phyloP scores from a whole-genome alignment of 1,284 basidiomycete species.

The Hypsizygus ulmarius region DNA sequence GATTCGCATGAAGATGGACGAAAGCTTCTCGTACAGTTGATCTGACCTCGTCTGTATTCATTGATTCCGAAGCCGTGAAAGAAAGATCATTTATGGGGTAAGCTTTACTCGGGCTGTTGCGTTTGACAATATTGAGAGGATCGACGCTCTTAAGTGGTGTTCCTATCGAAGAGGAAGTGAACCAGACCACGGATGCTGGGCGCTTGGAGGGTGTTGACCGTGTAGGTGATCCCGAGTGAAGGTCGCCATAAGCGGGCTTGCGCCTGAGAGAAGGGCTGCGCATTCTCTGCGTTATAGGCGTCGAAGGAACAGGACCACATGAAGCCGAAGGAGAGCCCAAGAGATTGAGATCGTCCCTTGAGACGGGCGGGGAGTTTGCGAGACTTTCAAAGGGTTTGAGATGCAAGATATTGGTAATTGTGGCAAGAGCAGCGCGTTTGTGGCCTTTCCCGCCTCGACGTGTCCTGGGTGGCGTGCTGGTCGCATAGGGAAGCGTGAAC shows the following conservation, averaged over 20 bases:
- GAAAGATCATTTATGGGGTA: neutral
- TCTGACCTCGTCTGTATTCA: constrained; percentile 13
- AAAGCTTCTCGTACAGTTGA: constrained; percentile 18
- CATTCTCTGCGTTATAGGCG: constrained; percentile 5
- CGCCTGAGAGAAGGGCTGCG: constrained; percentile 10
- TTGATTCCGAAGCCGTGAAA: constrained; percentile 12
- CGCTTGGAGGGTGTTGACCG: constrained; percentile 5
- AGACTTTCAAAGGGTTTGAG: neutral
- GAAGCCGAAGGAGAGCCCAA: constrained; percentile 3
- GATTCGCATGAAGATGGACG: constrained; percentile 6
- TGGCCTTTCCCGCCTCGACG: constrained; percentile 12
- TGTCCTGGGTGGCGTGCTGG: constrained; percentile 13
- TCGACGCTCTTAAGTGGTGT: constrained; percentile 5
- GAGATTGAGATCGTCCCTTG: neutral
- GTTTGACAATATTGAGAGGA: constrained; percentile 17
- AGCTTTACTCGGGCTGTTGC: neutral
- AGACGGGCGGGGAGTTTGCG: neutral
- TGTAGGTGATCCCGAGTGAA: constrained; percentile 10
- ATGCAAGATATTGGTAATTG: constrained; percentile 12
- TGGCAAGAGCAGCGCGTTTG: constrained; percentile 12
- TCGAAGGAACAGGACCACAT: constrained; percentile 2
- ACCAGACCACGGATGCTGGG: neutral
- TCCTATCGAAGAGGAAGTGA: constrained; percentile 2
- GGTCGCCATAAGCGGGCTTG: constrained; percentile 5
- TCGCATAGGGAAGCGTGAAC: constrained; percentile 11